These are phyloP conservation scores for Telfairia occidentalis DNA, from an alignment of 331 rosid genomes.

Conservation along the genomic window DNA sequence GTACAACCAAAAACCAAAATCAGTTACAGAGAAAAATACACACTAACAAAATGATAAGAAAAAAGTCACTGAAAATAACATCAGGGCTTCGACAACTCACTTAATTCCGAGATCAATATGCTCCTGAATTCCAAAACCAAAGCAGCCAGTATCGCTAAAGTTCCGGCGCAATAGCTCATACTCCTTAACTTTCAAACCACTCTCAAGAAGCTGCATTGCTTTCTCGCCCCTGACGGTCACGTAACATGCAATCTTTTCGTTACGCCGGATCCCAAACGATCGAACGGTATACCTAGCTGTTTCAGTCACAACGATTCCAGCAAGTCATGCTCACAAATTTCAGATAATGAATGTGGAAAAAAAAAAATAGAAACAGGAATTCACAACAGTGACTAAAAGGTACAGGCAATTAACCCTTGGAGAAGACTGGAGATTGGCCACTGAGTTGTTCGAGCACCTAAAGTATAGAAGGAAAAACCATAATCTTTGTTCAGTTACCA, in stretches of 20 bases:
- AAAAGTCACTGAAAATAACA: neutral
- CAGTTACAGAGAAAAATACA: neutral
- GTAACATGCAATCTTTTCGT: conserved; percentile 69
- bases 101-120: conserved; percentile 79
- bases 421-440: conserved; percentile 60
- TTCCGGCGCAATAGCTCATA: conserved; percentile 61
- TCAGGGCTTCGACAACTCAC: conserved; percentile 24
- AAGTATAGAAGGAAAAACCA: neutral
- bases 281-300: conserved; percentile 64
- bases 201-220: conserved; percentile 72
- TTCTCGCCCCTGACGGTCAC: conserved; percentile 68
- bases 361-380: neutral
- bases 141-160: conserved; percentile 74
- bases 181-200: conserved; percentile 71
- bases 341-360: neutral
- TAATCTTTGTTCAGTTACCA: neutral
- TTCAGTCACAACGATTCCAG: conserved; percentile 2
- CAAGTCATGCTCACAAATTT: neutral
- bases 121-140: conserved; percentile 78
- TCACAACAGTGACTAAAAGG: neutral
- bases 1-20: neutral
- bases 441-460: conserved; percentile 63
- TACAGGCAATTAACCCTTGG: conserved; percentile 29
- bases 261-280: conserved; percentile 67
- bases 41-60: neutral